Base-by-base conservation (phyloP, 176 grass and related monocot genomes). In the Puccinellia tenuiflora region DNA sequence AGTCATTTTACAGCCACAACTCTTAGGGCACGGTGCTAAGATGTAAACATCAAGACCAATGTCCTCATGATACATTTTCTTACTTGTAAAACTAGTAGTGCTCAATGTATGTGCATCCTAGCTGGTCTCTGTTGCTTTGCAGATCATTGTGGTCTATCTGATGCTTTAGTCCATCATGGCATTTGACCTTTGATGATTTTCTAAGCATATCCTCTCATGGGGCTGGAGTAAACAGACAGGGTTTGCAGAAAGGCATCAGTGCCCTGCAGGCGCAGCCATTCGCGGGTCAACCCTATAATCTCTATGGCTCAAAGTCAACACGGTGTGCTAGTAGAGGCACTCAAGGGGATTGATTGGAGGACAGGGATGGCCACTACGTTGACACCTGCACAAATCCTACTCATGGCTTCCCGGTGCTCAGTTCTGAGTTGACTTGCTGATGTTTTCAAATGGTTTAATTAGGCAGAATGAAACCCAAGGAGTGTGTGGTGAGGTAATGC, bases 261-360 rank as follows among this genome's bases (percentile, higher is more conserved):
- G 73, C 83, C 34, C 16, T 24, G 68, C 68, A 47, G 69, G 69
- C 26, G 69, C 42, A 79, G 35, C 83, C 46, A 74, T 57, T 78
- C 33, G 72, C 73, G 57, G 79, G 88, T 90, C 79, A 90, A 83
- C 74, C 79, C 84, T 84, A 90, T 86, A 83, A 86, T 79, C 75
- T 10, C 38, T 11, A 20, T 40, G 0, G 45, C 37, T 3, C 29
- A 40, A 79, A 50, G 84, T 90, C 84, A 86, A 83, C 84, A 73
- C 56, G 80, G 45, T 30, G 37, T 47, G 15, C 74, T 56, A 72
- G 57, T 57, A 75, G 79, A 83, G 29, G 79, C 88, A 90, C 88
- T 90, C 79, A 64, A 73, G 79, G 53, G 66, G 7, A 10, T 66
- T 10, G 31, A 60, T 81, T 90, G 34, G 65, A 21, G 1, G 70